Base-by-base conservation (phyloP, 768 basidiomycete species). In the Mycena rosella region DNA sequence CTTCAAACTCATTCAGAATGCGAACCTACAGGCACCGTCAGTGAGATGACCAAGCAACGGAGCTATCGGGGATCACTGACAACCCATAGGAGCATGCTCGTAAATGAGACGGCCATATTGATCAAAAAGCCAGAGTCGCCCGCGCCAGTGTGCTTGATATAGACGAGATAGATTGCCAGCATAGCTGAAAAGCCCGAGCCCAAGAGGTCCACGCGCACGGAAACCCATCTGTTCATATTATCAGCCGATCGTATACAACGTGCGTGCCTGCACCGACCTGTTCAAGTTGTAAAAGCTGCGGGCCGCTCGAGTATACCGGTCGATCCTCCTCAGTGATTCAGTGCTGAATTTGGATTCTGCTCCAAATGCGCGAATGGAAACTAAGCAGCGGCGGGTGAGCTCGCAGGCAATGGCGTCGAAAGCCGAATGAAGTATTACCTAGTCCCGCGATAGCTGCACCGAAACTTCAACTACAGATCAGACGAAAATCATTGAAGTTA, bases 121-220 rank as follows among this genome's bases (percentile, higher is more conserved):
- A 92, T 76, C 14, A 84, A 81, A 72, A 92, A 84, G 15, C 89
- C 85, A 13, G 81, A 81, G 38, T 83, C 81, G 0, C 80, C 76
- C 20, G 85, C 84, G 38, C 81, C 73, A 15, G 76, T 80, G 29
- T 80, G 80, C 76, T 73, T 74, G 26, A 74, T 74, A 70, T 88
- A 87, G 9, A 84, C 78, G 22, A 91, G 80, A 74, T 89, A 90
- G 3, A 82, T 76, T 17, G 88, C 89, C 5, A 93, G 78, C 5
- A 78, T 91, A 76, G 38, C 83, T 74, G 54, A 42, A 40, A 68
- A 63, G 20, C 30, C 1, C 24, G 45, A n/a, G 20, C 61, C 27
- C 27, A 57, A 61, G 11, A 60, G 18, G 42, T 54, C 22, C 14
- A 77, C 79, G 6, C 81, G 82, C 1, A 78, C 75, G 80, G 71